Conservation (phyloP, 139 green algal genomes). For the Asterochloris sp. region DNA sequence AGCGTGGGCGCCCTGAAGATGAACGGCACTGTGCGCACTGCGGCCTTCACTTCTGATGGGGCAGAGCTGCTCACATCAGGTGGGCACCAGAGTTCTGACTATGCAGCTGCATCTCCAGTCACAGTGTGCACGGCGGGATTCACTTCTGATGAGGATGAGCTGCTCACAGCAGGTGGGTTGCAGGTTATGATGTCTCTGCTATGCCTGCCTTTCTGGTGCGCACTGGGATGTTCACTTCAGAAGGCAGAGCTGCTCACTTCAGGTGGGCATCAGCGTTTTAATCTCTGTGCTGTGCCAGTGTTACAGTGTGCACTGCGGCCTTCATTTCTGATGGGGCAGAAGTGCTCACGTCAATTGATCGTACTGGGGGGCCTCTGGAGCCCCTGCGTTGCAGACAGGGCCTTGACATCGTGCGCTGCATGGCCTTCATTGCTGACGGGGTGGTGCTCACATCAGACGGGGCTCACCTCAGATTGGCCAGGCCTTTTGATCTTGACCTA, state of each 20-base stretch:
- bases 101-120: too few relatives aligned
- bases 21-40: constrained; percentile 69
- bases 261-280: too few relatives aligned
- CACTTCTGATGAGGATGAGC: constrained; percentile 48
- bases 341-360: too few relatives aligned
- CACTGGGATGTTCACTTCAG: constrained; percentile 57
- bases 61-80: constrained; percentile 66
- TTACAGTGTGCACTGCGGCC: constrained; percentile 57
- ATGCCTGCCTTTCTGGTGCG: constrained; percentile 50
- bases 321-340: constrained; percentile 59
- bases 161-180: constrained; percentile 61
- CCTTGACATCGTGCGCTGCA: too few relatives aligned
- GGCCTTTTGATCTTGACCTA: too few relatives aligned
- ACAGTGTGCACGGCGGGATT: constrained; percentile 71
- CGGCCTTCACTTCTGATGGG: constrained; percentile 68
- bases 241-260: constrained; percentile 17
- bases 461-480: too few relatives aligned
- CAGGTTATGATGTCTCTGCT: too few relatives aligned
- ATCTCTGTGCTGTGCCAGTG: too few relatives aligned
- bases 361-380: too few relatives aligned
- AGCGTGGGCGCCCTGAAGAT: constrained; percentile 78
- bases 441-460: too few relatives aligned
- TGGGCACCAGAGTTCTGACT: constrained; percentile 15
- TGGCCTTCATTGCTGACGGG: too few relatives aligned
- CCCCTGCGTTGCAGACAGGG: too few relatives aligned